Base-by-base conservation (phyloP, 225 moss, liverwort and hornwort species). In the Marchantia paleacea region DNA sequence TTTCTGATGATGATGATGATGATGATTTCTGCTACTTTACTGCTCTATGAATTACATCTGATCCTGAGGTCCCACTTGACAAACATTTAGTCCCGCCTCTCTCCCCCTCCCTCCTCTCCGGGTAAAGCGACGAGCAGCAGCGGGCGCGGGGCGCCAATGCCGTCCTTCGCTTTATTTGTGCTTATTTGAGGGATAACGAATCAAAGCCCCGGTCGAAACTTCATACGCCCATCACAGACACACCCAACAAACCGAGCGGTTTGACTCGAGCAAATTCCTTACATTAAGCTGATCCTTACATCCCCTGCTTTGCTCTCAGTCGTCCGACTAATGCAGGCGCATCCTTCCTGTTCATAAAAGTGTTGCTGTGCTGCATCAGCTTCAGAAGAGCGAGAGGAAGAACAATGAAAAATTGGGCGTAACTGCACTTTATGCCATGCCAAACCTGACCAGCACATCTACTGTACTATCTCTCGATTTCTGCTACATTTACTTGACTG, bases 321-420 rank as follows among this genome's bases (percentile, higher is more conserved):
- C 74, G 66, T 69, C 63, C 57, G 76, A 82, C 79, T 79, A 67
- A 79, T 75, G 81, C 79, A 85, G 81, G 65, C 70, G 75, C 85
- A 79, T 75, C 75, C 68, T 68, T 75, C 75, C 68, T 68, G 28
- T 55, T 82, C 75, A 75, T 51, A 73, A 80, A 73, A 79, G 82
- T 79, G 57, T 76, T 73, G 65, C 29, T 85, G 73, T 68, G 80
- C 72, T 72, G 79, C 82, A 80, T 82, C 82, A 82, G 80, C 80
- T 77, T 82, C 60, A 72, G 65, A 78, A 67, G 57, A 78, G 81
- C 67, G 75, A 78, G 78, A 67, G 72, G 79, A 85, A 76, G 79
- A 85, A 80, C 82, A 80, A 66, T 79, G 81, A 77, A 82, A 85
- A 80, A 65, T 73, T 79, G 79, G 80, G 85, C 75, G 60, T 79